A percentile compares a stretch with the other conserved stretches of the same genome.
Conservation (phyloP, 805 yeast genomes). For the Candida maltosa region DNA sequence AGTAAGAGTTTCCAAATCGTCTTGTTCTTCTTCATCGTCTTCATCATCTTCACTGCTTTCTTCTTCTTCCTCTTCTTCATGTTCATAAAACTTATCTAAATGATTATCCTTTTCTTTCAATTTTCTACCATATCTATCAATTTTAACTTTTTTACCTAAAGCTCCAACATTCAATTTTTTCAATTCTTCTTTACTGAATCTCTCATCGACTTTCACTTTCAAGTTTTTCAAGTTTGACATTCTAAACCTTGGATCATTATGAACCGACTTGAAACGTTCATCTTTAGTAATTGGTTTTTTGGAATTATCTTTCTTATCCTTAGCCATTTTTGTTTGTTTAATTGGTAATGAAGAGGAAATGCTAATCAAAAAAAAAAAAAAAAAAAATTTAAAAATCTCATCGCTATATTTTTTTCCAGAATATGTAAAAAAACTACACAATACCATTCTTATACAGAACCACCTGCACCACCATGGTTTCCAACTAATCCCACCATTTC, state of each 20-base stretch:
- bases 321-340: not conserved
- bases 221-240: constrained; percentile 65
- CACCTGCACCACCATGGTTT: constrained; percentile 38
- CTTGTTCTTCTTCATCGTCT: constrained; percentile 25
- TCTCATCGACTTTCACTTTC: constrained; percentile 77
- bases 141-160: constrained; percentile 56
- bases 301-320: constrained; percentile 1
- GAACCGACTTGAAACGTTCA: constrained; percentile 74
- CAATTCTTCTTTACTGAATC: constrained; percentile 70
- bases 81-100: constrained; percentile 64
- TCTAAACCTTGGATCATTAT: constrained; percentile 85
- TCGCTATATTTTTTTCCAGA: too few relatives aligned
- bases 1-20: constrained; percentile 11
- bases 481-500: constrained; percentile 71
- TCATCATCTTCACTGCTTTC: constrained; percentile 12
- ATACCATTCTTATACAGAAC: constrained; percentile 4
- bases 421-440: not conserved
- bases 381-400: too few relatives aligned
- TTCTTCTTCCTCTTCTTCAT: constrained; percentile 27
- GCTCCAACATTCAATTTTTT: constrained; percentile 42
- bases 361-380: too few relatives aligned
- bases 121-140: constrained; percentile 87
- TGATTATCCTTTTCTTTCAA: constrained; percentile 40
- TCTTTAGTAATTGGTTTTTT: constrained; percentile 49
- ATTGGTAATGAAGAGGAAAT: not conserved